Evolutionary conservation across 1,139 yeast species (phyloP), one percentile per base, ranked within the genome.

Genomic region (Hansenula lynferdii): DNA sequence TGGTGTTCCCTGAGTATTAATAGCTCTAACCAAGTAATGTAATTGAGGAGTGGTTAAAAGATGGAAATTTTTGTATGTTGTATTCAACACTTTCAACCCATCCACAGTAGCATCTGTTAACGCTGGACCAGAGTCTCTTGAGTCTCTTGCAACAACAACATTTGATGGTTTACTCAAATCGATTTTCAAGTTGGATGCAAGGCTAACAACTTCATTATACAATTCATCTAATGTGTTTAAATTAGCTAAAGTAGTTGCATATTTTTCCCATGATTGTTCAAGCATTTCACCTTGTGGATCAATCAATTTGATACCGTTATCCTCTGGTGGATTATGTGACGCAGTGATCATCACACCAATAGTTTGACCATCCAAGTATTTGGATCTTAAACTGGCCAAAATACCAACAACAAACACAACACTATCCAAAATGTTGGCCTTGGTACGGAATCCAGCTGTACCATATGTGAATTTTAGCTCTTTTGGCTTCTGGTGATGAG

Each of bases 261-360:
- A 68, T 2, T 69, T 62, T 59, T 92, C 98, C 98, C 98, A 94
- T 12, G 72, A 57, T 40, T 78, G 76, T 43, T 79, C 86, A 51
- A 92, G 72, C 98, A 92, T 92, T 49, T 85, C 92, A 24, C 98
- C 98, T 60, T 75, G 65, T 1, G 98, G 97, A 52, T 92, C 98
- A 28, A 90, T 89, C 19, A 92, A 71, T 64, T 92, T 92, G 42
- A 92, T 96, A n/a, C 98, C 98, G 52, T 92, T 92, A 56, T 92
- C 98, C 37, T 70, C 71, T 0, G 97, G 96, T 0, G 97, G 97
- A 54, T 92, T 92, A 60, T 92, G 98, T 2, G 96, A 86, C 0
- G 98, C 98, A 3, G 98, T 94, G 53, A 94, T 80, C 97, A 94
- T 92, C 10, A 89, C 83, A 17, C 95, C 95, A 34, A 90, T 75